Base-by-base conservation (phyloP, 192 early-diverging fungal species). In the Kickxella alabastrina region DNA sequence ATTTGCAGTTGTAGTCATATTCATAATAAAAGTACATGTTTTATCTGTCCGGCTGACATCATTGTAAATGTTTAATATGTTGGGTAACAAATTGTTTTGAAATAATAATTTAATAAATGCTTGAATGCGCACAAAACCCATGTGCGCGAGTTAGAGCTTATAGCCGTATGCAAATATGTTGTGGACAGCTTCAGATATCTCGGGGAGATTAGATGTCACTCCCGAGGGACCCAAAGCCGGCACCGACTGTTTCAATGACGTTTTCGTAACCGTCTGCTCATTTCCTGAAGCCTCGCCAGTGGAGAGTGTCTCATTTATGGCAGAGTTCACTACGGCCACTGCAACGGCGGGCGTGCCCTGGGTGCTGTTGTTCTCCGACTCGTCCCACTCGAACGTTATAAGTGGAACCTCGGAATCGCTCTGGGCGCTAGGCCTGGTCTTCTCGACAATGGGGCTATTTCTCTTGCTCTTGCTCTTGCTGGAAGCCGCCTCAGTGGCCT, bases 331-430 rank as follows among this genome's bases (percentile, higher is more conserved):
- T n/a, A n/a, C n/a, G n/a, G n/a, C n/a, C n/a, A n/a, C n/a, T n/a
- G n/a, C 36, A 38, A 14, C 36, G 36, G 19, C 6, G 36, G 15
- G 5, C 15, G 12, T 45, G 12, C 43, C 14, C 29, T 6, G 9
- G 43, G 26, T 22, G 5, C 35, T 21, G 23, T 38, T 19, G 36
- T 42, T 17, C 23, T 41, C 40, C 9, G 54, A n/a, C 5, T 68
- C 66, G 31, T 68, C 65, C 65, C 52, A 63, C 44, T 62, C 71
- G 24, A 75, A 67, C 22, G 55, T 54, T 14, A 75, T 75, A 9
- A 75, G 56, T 13, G 64, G 64, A 7, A 63, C 71, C 27, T 75
- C 71, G 3, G 51, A 25, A 32, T 62, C 59, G 24, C 12, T 47
- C 24, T 58, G 38, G 1, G 45, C 28, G n/a, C 23, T 21, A 12